These are phyloP conservation scores for Rhizophagus sp. DNA, from an alignment of 192 early-diverging fungal genomes.

Conservation along the genomic window DNA sequence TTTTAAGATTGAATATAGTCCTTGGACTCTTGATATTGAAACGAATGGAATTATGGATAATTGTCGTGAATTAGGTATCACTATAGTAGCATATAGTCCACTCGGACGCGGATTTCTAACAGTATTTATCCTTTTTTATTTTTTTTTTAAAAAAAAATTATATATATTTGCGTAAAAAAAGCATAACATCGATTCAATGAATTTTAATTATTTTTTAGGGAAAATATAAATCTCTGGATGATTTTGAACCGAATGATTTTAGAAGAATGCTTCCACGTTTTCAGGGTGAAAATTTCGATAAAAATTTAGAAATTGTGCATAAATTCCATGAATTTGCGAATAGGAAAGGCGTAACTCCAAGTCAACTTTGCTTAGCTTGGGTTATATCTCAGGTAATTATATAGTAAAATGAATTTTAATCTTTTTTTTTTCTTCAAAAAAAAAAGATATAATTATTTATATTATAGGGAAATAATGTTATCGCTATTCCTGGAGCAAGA, in stretches of 20 bases:
- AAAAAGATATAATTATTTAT: no score
- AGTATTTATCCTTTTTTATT: conserved; percentile 13
- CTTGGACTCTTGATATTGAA: conserved; percentile 41
- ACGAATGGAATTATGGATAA: conserved; percentile 64
- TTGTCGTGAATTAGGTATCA: conserved; percentile 74
- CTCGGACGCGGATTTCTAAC: conserved; percentile 72
- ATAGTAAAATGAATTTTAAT: not conserved
- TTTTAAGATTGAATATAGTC: conserved; percentile 16
- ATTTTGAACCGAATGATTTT: conserved; percentile 56
- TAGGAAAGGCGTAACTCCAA: conserved; percentile 51
- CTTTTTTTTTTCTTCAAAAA: no score
- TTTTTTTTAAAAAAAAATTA: not conserved
- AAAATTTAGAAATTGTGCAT: conserved; percentile 64
- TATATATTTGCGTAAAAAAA: not conserved
- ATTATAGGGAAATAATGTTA: not conserved
- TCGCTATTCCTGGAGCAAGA: conserved; percentile 64
- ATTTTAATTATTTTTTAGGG: conserved; percentile 56
- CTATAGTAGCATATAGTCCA: conserved; percentile 72
- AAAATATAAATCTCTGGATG: conserved; percentile 51
- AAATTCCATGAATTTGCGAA: conserved; percentile 49
- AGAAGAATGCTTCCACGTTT: conserved; percentile 57
- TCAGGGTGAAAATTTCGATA: conserved; percentile 55
- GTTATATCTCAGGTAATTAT: conserved; percentile 66
- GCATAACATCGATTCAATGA: not conserved
- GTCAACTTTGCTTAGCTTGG: conserved; percentile 68